Conservation (phyloP, 148 eudicot species). For the Chenopodium quinoa region DNA sequence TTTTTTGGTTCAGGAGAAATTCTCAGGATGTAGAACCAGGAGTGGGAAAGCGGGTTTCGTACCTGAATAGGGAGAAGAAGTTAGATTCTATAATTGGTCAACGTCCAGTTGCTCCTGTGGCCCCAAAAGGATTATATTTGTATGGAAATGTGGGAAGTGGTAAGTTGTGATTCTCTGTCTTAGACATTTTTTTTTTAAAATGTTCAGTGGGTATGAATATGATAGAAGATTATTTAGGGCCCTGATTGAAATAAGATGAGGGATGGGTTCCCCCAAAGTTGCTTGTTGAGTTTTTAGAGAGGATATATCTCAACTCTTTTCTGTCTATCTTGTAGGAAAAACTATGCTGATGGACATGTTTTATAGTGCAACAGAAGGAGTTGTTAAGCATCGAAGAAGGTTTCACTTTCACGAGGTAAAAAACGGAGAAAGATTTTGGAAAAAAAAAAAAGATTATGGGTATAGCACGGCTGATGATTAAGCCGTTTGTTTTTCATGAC, state of each 20-base stretch:
- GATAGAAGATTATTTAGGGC: neutral
- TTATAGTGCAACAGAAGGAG: constrained; percentile 77
- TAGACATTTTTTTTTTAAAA: neutral
- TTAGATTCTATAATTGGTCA: constrained; percentile 71
- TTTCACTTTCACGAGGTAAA: constrained; percentile 92
- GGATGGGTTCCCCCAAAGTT: constrained; percentile 12
- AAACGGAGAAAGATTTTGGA: neutral
- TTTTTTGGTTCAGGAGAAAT: constrained; percentile 44
- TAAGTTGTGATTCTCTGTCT: constrained; percentile 22
- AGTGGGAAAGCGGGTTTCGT: constrained; percentile 95
- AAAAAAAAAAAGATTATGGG: neutral
- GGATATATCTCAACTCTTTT: constrained; percentile 11
- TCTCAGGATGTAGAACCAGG: constrained; percentile 71
- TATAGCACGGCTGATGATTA: neutral
- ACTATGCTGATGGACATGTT: constrained; percentile 99
- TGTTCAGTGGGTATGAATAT: constrained; percentile 1
- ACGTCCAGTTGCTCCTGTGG: constrained; percentile 77
- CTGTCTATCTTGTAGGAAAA: constrained; percentile 58
- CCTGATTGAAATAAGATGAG: neutral
- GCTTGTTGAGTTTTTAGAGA: neutral
- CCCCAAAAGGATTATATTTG: constrained; percentile 91
- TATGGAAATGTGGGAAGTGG: constrained; percentile 99
- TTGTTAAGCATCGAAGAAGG: constrained; percentile 84
- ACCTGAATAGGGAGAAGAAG: constrained; percentile 84
- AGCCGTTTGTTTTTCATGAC: constrained; percentile 13